Conservation (phyloP, 306 rosid genomes). For the Boehmeria nivea region DNA sequence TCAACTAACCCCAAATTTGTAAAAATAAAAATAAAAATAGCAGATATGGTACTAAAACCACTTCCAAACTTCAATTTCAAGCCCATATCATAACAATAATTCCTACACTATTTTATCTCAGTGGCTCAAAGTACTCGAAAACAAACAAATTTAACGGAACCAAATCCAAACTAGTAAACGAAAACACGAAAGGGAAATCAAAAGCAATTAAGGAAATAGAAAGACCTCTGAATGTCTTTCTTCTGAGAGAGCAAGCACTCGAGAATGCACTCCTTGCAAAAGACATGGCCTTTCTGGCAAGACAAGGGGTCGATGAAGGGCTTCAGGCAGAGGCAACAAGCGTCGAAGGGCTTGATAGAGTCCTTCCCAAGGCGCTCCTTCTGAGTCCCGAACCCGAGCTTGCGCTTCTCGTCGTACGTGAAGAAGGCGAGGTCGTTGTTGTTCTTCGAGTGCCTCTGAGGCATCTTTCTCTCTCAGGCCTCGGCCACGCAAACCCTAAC, state of each 20-base stretch:
- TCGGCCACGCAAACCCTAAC: not conserved
- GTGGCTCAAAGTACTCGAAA: not conserved
- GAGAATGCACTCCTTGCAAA: conserved; percentile 87
- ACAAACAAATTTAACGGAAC: not conserved
- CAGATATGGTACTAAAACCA: not conserved
- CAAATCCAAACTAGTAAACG: not conserved
- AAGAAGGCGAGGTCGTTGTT: conserved; percentile 98
- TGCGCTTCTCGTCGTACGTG: conserved; percentile 94
- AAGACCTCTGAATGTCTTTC: conserved; percentile 84
- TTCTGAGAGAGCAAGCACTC: conserved; percentile 86
- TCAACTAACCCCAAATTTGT: too few species aligned
- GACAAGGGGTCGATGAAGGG: conserved; percentile 81
- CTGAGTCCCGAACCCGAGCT: conserved; percentile 94
- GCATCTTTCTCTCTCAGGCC: conserved; percentile 50
- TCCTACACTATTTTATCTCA: too few species aligned
- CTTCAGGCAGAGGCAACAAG: conserved; percentile 87
- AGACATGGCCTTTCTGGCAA: conserved; percentile 86
- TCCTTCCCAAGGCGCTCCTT: conserved; percentile 86
- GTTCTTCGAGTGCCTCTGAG: conserved; percentile 98
- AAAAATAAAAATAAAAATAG: not conserved
- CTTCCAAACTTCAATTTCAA: conserved; percentile 5
- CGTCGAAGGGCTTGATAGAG: conserved; percentile 95
- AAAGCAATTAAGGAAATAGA: not conserved
- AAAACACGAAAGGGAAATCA: too few species aligned
- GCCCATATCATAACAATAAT: not conserved